Conservation (phyloP, 1,284 basidiomycete genomes). For the Wolfiporia cocos region DNA sequence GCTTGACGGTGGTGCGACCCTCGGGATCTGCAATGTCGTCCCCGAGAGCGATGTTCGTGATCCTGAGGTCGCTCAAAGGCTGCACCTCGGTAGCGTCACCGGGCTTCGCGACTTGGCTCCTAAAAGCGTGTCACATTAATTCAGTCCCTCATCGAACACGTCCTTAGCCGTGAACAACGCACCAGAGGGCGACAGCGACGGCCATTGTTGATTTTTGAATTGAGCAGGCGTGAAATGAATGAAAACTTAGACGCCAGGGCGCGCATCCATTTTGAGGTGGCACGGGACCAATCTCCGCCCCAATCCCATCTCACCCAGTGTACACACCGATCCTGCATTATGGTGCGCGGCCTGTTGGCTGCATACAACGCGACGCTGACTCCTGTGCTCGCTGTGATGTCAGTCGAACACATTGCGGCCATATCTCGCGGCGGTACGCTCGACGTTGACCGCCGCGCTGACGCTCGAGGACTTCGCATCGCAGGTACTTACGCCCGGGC, state of each 20-base stretch:
- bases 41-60: conserved; percentile 83
- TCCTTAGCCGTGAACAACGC: conserved; percentile 20
- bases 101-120: conserved; percentile 58
- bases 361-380: neutral
- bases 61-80: conserved; percentile 68
- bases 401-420: conserved; percentile 84
- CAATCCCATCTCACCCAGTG: conserved; percentile 16
- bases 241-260: conserved; percentile 16
- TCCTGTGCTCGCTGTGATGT: neutral
- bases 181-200: conserved; percentile 60
- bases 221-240: conserved; percentile 9
- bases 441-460: conserved; percentile 94
- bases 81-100: conserved; percentile 58
- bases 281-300: conserved; percentile 19
- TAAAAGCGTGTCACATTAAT: conserved; percentile 27
- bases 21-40: conserved; percentile 61
- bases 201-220: conserved; percentile 36
- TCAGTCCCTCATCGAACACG: conserved; percentile 6
- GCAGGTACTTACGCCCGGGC: conserved; percentile 75
- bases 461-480: conserved; percentile 97
- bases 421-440: conserved; percentile 93
- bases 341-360: too few species aligned
- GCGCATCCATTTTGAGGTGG: conserved; percentile 15
- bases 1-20: conserved; percentile 75
- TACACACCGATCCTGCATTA: conserved; percentile 33